Base-by-base conservation (phyloP, 805 yeast genomes). In the Tetrapisispora iriomotensis region DNA sequence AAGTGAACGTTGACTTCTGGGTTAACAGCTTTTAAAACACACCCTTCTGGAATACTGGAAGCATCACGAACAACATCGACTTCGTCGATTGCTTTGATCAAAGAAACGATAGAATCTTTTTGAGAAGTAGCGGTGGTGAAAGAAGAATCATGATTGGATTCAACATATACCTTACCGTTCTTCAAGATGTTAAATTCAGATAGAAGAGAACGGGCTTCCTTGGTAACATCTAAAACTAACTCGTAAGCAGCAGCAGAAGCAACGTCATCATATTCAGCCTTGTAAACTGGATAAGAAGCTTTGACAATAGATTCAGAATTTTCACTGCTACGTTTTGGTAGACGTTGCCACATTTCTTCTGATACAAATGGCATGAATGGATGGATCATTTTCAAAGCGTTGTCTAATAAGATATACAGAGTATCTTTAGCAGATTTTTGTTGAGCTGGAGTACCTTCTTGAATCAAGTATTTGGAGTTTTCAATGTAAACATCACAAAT, bases 271-370 rank as follows among this genome's bases (percentile, higher is more conserved):
- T 75, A 83, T 39, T 74, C 75, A 39, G 66, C 52, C 38, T 68
- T 67, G 62, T 68, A 80, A 40, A 64, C 73, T 41, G 98, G 98
- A 69, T 78, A 92, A 36, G 70, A 51, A 30, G 96, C 94, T 58
- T 76, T 75, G 37, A 78, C 79, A 60, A 92, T 86, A 17, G 96
- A 73, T 37, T 63, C 67, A 21, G 86, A 69, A 18, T 65, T 64
- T 53, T 84, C 96, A 39, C 77, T 67, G 7, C 75, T 72, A 60
- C 96, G 79, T 56, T 82, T 81, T 53, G 97, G 97, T 56, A 92
- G 70, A 66, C 97, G 84, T 70, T 92, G 98, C 96, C 96, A 92
- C 84, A 92, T 77, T 71, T 92, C 98, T 66, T 92, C 98, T 35
- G 97, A 81, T 50, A 92, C 70, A 61, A 77, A 92, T 29, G 98